phyloP scores from a whole-genome alignment of 768 basidiomycete genomes.

The Mycena maculata region DNA sequence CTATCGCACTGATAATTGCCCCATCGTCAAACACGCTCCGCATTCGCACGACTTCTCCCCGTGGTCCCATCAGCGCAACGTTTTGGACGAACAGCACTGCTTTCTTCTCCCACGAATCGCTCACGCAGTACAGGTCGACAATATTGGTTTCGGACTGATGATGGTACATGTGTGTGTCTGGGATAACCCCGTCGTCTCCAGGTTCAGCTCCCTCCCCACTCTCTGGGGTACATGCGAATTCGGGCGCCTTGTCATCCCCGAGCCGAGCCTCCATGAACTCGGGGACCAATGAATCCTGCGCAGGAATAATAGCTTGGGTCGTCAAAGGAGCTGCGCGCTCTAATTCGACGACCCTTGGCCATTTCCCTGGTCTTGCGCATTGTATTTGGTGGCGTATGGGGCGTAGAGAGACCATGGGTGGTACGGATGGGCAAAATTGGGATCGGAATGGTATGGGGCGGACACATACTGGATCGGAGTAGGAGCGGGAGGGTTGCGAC shows the following conservation, averaged over 20 bases:
- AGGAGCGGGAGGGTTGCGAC: background rate
- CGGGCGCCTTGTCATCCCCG: constrained; percentile 15
- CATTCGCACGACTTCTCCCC: constrained; percentile 21
- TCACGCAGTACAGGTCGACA: constrained; percentile 23
- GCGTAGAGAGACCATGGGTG: background rate
- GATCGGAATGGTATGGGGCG: background rate
- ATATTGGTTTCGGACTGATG: background rate
- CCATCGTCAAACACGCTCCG: constrained; percentile 28
- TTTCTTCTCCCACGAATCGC: background rate
- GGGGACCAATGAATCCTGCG: constrained; percentile 1
- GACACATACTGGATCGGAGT: background rate
- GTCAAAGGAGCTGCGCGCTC: constrained; percentile 15
- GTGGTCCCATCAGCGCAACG: background rate
- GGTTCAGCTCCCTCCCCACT: constrained; percentile 11
- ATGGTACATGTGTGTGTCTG: constrained; percentile 9
- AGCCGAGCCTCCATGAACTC: constrained; percentile 7
- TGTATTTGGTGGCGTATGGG: background rate
- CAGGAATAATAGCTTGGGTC: background rate
- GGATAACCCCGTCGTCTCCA: constrained; percentile 14
- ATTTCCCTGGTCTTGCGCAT: constrained; percentile 23
- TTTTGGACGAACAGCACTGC: constrained; percentile 9
- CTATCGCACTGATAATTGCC: constrained; percentile 21
- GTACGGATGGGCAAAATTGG: background rate
- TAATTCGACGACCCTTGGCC: constrained; percentile 24
- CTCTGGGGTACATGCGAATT: background rate